phyloP scores from a whole-genome alignment of 129 eudicot genomes.

The Gnaphalium uliginosum region DNA sequence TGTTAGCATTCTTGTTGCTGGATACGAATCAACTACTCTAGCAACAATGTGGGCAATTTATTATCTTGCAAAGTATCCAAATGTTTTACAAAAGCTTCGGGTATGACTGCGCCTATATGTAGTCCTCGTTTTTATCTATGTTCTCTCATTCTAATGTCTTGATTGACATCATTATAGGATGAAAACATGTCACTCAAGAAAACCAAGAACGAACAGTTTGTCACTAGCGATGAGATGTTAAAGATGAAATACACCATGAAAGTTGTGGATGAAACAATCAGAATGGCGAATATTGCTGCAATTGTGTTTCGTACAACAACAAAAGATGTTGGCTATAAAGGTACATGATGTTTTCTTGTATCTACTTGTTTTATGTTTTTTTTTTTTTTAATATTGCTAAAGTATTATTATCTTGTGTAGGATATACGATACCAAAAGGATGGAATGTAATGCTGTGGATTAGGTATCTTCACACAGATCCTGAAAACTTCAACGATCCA shows the following conservation, averaged over 20 bases:
- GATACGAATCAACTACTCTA: conserved; percentile 43
- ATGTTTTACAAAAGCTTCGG: conserved; percentile 66
- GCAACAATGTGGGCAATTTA: conserved; percentile 55
- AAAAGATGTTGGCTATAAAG: conserved; percentile 42
- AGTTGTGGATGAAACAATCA: conserved; percentile 50
- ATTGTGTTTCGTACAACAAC: conserved; percentile 35
- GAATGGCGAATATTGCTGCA: conserved; percentile 43
- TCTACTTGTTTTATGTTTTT: not conserved
- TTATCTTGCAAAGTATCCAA: conserved; percentile 59
- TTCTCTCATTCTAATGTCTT: not conserved
- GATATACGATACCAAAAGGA: conserved; percentile 48
- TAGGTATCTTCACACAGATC: conserved; percentile 45
- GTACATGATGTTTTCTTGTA: conserved; percentile 2
- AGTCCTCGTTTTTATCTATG: not conserved
- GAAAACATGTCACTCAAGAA: conserved; percentile 32
- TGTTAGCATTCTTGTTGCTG: conserved; percentile 39
- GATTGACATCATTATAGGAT: conserved; percentile 13
- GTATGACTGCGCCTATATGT: conserved; percentile 27
- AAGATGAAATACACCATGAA: conserved; percentile 47
- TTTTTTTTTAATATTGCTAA: not conserved
- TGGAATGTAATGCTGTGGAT: conserved; percentile 47
- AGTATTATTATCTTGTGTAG: conserved; percentile 15
- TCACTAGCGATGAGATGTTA: conserved; percentile 47
- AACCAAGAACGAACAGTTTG: conserved; percentile 30
- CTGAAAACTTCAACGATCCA: conserved; percentile 53